These are phyloP conservation scores for Fusarium paranaense DNA, from an alignment of 2,329 filamentous ascomycete species.

Conservation along the genomic window DNA sequence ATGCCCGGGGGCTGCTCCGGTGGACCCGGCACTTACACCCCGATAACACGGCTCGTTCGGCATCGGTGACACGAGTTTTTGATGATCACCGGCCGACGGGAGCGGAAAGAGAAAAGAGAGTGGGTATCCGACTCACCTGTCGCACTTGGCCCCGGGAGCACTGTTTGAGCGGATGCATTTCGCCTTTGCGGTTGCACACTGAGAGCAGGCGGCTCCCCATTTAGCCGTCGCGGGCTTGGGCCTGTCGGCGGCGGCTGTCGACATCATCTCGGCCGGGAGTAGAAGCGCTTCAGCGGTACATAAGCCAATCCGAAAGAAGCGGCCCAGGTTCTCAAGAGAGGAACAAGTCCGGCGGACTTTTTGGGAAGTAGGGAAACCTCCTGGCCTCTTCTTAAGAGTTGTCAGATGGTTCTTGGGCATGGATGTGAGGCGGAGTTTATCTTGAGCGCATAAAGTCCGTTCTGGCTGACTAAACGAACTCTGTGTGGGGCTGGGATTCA, in stretches of 20 bases:
- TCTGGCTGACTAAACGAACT: conserved; percentile 1
- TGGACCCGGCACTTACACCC: conserved; percentile 22
- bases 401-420: neutral
- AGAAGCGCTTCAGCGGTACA: conserved; percentile 3
- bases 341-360: conserved; percentile 45
- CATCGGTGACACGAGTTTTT: neutral
- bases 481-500: neutral
- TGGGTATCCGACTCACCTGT: conserved; percentile 50
- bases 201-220: conserved; percentile 63
- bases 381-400: neutral
- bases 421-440: conserved; percentile 28
- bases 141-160: conserved; percentile 55
- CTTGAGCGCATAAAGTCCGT: conserved; percentile 22
- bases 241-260: conserved; percentile 28
- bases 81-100: neutral
- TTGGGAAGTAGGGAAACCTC: conserved; percentile 3
- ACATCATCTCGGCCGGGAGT: conserved; percentile 25
- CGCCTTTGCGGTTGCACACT: conserved; percentile 62
- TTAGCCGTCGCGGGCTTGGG: conserved; percentile 52
- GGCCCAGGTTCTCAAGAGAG: neutral
- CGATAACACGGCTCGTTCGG: conserved; percentile 9
- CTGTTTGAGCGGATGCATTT: conserved; percentile 60
- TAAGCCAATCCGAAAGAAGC: conserved; percentile 18
- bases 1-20: conserved; percentile 17
- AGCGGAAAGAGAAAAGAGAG: neutral